Conservation (phyloP, 1,139 yeast genomes). For the Hansenula lynferdii region DNA sequence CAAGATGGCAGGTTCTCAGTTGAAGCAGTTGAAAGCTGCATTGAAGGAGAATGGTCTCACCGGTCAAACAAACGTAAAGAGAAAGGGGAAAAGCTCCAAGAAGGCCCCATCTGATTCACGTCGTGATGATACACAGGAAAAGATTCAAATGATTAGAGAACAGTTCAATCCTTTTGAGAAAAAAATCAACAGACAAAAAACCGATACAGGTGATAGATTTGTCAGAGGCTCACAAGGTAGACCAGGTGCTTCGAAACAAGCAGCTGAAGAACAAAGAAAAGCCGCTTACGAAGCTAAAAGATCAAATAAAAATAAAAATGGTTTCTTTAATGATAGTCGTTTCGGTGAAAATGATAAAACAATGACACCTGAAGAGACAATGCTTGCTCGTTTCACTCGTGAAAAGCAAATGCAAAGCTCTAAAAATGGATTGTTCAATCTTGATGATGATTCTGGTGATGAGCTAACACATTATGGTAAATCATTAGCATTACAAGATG, state of each 20-base stretch:
- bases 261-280: conserved; percentile 70
- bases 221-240: conserved; percentile 62
- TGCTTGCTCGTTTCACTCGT: conserved; percentile 90
- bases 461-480: conserved; percentile 80
- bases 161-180: conserved; percentile 90
- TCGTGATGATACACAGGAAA: conserved; percentile 56
- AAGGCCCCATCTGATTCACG: conserved; percentile 64
- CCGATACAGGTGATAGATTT: conserved; percentile 49
- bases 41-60: conserved; percentile 74
- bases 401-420: conserved; percentile 66
- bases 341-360: conserved; percentile 82
- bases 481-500: conserved; percentile 50
- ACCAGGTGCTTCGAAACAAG: conserved; percentile 71
- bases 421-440: conserved; percentile 55
- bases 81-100: conserved; percentile 36
- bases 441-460: conserved; percentile 64
- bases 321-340: conserved; percentile 80
- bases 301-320: conserved; percentile 60
- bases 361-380: conserved; percentile 82
- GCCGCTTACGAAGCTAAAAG: conserved; percentile 63
- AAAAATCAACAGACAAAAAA: conserved; percentile 66
- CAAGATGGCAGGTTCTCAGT: conserved; percentile 83
- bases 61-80: conserved; percentile 70
- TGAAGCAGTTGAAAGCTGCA: conserved; percentile 75
- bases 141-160: conserved; percentile 60